Evolutionary conservation across 139 green algal genomes (phyloP).

Genomic region (Coelastrella sp.): DNA sequence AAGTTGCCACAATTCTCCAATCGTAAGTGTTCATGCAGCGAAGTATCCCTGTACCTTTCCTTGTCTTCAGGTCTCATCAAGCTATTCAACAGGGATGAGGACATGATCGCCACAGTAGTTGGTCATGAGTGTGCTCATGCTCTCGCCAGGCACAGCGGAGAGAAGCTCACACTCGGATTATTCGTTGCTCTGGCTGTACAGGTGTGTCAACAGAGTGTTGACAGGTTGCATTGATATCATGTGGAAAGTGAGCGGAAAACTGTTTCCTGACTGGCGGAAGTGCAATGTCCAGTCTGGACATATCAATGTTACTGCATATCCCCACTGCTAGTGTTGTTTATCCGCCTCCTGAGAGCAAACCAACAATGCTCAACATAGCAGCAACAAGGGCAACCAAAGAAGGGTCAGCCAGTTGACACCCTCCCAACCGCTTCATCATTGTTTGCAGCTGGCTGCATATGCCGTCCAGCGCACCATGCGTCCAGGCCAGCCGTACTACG

Average conservation of each 20-base stretch:
- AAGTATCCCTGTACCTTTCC: not conserved
- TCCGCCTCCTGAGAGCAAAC: too few relatives aligned
- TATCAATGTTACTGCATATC: too few relatives aligned
- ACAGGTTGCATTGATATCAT: too few relatives aligned
- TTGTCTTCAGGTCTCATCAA: conserved; percentile 57
- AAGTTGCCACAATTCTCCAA: too few relatives aligned
- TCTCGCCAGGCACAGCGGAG: conserved; percentile 61
- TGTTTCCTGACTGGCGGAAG: too few relatives aligned
- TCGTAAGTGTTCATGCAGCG: not conserved
- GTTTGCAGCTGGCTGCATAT: conserved; percentile 12
- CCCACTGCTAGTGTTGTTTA: too few relatives aligned
- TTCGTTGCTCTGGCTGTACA: conserved; percentile 30
- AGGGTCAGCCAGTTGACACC: too few relatives aligned
- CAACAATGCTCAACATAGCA: too few relatives aligned
- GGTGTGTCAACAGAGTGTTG: not conserved
- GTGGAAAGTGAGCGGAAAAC: too few relatives aligned
- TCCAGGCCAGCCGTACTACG: conserved; percentile 19
- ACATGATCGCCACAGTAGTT: conserved; percentile 68
- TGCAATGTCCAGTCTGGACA: too few relatives aligned
- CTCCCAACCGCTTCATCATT: too few relatives aligned
- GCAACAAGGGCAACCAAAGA: too few relatives aligned
- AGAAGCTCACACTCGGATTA: conserved; percentile 62
- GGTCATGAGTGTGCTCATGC: conserved; percentile 69
- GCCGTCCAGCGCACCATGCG: conserved; percentile 22
- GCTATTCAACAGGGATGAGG: conserved; percentile 57